Evolutionary conservation across 2,329 filamentous ascomycete genomes (phyloP).

Genomic region (Hansfordia pulvinata): DNA sequence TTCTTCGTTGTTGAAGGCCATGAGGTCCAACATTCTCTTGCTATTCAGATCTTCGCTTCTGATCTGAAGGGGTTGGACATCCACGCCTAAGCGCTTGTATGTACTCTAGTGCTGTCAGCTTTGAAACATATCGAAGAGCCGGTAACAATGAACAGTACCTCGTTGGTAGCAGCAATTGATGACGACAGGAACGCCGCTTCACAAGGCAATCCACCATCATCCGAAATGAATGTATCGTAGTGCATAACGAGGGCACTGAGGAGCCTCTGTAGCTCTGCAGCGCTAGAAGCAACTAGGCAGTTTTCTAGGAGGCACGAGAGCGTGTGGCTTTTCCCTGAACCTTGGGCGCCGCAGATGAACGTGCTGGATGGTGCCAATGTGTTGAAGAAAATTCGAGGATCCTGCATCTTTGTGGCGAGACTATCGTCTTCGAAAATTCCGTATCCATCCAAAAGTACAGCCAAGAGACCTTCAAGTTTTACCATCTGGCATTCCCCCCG

Average conservation of each 20-base stretch:
- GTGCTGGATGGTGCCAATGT: constrained; percentile 37
- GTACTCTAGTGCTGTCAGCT: constrained; percentile 14
- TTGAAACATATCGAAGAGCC: background rate
- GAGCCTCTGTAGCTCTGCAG: constrained; percentile 32
- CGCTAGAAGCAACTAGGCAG: constrained; percentile 30
- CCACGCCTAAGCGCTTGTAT: constrained; percentile 29
- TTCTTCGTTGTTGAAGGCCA: constrained; percentile 38
- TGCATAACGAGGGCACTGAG: constrained; percentile 52
- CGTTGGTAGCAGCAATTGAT: constrained; percentile 30
- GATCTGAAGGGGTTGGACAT: constrained; percentile 34
- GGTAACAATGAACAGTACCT: constrained; percentile 9
- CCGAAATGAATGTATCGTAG: constrained; percentile 42
- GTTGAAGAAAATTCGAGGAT: constrained; percentile 29
- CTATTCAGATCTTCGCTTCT: constrained; percentile 40
- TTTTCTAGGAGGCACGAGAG: constrained; percentile 43
- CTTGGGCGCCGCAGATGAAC: constrained; percentile 53
- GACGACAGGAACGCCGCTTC: constrained; percentile 45
- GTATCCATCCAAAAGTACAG: no score
- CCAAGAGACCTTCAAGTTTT: no score
- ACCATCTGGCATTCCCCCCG: no score
- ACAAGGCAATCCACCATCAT: constrained; percentile 33
- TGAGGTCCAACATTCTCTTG: constrained; percentile 42
- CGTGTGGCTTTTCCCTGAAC: constrained; percentile 50
- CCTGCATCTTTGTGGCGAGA: no score
- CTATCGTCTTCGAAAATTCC: no score